Percentiles rank a stretch among this genome's conserved stretches.
These are phyloP conservation scores for Elsinoe ampelina DNA, from an alignment of 2,329 filamentous ascomycete genomes.

Conservation along the genomic window DNA sequence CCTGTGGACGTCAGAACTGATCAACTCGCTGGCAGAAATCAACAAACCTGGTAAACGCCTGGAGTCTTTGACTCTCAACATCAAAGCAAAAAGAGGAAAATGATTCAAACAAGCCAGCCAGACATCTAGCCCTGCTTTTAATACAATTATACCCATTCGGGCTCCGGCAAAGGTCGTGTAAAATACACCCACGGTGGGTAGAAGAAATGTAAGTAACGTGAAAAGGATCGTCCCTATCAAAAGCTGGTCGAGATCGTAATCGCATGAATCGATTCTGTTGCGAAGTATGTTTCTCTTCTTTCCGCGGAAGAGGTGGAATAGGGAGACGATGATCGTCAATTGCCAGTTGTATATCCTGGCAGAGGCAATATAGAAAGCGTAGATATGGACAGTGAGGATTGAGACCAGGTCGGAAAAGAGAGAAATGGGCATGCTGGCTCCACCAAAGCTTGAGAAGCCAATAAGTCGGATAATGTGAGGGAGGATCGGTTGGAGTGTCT, in stretches of 20 bases:
- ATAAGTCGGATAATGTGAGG: conserved; percentile 85
- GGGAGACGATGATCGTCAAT: conserved; percentile 85
- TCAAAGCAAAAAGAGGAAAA: conserved; percentile 92
- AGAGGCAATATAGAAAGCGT: conserved; percentile 94
- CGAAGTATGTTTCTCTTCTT: conserved; percentile 96
- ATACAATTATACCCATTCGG: conserved; percentile 84
- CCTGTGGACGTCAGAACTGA: conserved; percentile 35
- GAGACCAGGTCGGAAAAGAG: conserved; percentile 91
- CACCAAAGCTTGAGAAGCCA: conserved; percentile 88
- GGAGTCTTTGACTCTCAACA: conserved; percentile 91
- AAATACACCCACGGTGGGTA: conserved; percentile 92
- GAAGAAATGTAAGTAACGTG: conserved; percentile 84
- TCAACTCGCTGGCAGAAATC: not conserved
- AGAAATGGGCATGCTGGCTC: conserved; percentile 92
- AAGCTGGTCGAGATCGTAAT: conserved; percentile 95
- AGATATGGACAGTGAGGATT: conserved; percentile 86
- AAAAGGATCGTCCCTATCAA: conserved; percentile 94
- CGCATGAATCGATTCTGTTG: conserved; percentile 96
- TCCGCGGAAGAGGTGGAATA: conserved; percentile 97
- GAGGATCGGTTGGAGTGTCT: conserved; percentile 66
- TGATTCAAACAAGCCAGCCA: conserved; percentile 90
- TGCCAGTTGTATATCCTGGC: conserved; percentile 99
- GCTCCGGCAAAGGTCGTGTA: conserved; percentile 93
- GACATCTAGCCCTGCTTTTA: conserved; percentile 88
- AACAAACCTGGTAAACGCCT: conserved; percentile 66